Evolutionary conservation across 169 alveolate species (phyloP).

Genomic region (Plasmodium vinckei): DNA sequence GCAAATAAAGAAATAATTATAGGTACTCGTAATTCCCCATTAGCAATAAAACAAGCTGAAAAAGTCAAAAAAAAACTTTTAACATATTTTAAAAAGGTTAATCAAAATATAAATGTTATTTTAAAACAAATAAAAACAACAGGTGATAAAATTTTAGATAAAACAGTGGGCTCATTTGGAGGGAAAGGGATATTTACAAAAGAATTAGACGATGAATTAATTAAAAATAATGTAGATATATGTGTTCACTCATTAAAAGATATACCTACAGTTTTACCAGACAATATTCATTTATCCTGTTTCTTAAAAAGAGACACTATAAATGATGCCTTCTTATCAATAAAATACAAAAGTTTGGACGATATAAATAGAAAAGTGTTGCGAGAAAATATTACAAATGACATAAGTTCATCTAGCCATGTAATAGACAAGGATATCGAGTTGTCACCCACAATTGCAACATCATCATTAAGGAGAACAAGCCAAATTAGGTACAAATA

Average conservation of each 20-base stretch:
- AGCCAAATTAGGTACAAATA: constrained; percentile 56
- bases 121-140: constrained; percentile 64
- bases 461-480: constrained; percentile 62
- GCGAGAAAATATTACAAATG: background rate
- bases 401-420: background rate
- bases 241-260: constrained; percentile 71
- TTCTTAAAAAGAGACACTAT: constrained; percentile 66
- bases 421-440: background rate
- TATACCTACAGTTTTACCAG: constrained; percentile 52
- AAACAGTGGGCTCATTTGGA: constrained; percentile 41
- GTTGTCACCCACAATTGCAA: constrained; percentile 24
- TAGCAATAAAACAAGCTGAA: constrained; percentile 66
- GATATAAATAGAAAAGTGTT: constrained; percentile 24
- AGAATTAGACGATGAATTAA: constrained; percentile 60
- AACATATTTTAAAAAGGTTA: constrained; percentile 47
- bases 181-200: constrained; percentile 72
- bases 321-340: constrained; percentile 59
- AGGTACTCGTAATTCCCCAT: constrained; percentile 69
- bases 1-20: constrained; percentile 44
- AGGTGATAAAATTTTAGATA: constrained; percentile 60
- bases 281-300: constrained; percentile 37
- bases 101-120: constrained; percentile 45
- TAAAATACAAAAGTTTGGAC: constrained; percentile 22
- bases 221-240: constrained; percentile 46
- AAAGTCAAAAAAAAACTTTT: constrained; percentile 35